phyloP scores from a whole-genome alignment of 768 basidiomycete species.

The Lactarius vividus region DNA sequence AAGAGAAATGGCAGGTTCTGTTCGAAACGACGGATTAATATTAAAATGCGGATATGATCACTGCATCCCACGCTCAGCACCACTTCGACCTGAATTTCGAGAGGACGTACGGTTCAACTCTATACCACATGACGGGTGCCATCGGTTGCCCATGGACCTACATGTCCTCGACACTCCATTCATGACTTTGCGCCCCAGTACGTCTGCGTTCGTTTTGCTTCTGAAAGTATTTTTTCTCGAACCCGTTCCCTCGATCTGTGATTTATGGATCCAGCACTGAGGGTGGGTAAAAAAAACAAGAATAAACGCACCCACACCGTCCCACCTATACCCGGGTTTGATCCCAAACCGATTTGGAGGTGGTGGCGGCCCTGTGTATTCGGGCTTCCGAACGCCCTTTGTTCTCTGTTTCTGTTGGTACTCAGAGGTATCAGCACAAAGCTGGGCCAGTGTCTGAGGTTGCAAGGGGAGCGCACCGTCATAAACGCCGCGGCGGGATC shows the following conservation, averaged over 20 bases:
- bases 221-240: constrained; percentile 92
- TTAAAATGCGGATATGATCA: neutral
- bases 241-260: constrained; percentile 87
- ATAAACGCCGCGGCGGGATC: constrained; percentile 97
- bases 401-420: constrained; percentile 61
- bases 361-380: constrained; percentile 83
- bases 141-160: constrained; percentile 36
- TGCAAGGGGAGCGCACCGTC: constrained; percentile 53
- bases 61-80: neutral
- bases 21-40: constrained; percentile 4
- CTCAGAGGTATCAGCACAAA: neutral
- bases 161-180: constrained; percentile 95
- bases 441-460: neutral
- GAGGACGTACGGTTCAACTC: constrained; percentile 1
- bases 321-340: constrained; percentile 95
- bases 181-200: constrained; percentile 66
- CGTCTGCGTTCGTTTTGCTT: constrained; percentile 72
- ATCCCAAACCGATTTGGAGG: constrained; percentile 96
- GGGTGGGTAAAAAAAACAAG: neutral
- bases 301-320: constrained; percentile 79
- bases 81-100: neutral
- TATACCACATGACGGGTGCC: neutral
- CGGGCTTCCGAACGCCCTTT: constrained; percentile 78
- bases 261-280: constrained; percentile 11
- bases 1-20: constrained; percentile 13